Evolutionary conservation across 306 rosid genomes (phyloP), one percentile per base, ranked within the genome.

Genomic region (cucumber (Cucumis sativus)): DNA sequence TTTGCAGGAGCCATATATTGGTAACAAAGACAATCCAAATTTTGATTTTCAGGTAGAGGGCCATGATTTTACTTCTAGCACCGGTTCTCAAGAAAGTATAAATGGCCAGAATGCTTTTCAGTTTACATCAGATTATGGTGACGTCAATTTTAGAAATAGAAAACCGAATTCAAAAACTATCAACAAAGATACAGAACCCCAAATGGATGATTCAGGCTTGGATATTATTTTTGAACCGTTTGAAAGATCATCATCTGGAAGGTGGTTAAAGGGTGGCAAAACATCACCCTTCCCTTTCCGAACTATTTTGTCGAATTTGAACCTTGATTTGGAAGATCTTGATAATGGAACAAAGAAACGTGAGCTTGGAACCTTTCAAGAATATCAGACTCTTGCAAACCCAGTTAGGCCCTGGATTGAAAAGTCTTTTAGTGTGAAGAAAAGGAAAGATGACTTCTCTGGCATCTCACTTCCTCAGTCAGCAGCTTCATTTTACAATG

Each of bases 401-500:
- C 59, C 54, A 15, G 49, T 68, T 66, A 67, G 76, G 57, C 47
- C 77, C 74, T 73, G 68, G 37, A 33, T 47, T 60, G 87, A 84
- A 75, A 93, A 80, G 70, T 82, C 84, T 54, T 91, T 85, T 67
- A 59, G 25, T n/a, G 75, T 88, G 52, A 85, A 80, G 21, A 81
- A 78, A 79, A 85, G 86, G 76, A 90, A 82, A 79, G 85, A 80
- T 75, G 83, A 85, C 77, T 79, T 80, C 41, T 66, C 90, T 47
- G 83, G 74, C 18, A 58, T 88, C 84, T 79, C 87, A 35, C 92
- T 88, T 79, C 90, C 97, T 74, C 82, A 77, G 51, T 93, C 92
- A 74, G 97, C 98, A 20, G 96, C 96, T 55, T 85, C 84, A 23
- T 91, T 85, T 68, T 89, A 84, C 71, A 82, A 77, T 77, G 93